phyloP scores from a whole-genome alignment of 73 alveolate species.

The Paramecium primaurelia region DNA sequence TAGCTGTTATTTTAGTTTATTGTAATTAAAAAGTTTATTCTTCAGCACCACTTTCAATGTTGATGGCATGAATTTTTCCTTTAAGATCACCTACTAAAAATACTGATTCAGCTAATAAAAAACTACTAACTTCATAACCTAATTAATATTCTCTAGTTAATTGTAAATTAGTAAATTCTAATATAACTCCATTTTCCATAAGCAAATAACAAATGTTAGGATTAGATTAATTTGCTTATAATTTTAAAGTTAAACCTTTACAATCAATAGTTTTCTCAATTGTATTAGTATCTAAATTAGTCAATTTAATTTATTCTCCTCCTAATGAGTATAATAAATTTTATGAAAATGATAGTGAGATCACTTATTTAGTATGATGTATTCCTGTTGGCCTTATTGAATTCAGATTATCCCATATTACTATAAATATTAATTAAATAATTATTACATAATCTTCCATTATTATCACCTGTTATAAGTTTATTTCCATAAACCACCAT shows the following conservation, averaged over 20 bases:
- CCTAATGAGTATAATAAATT: conserved; percentile 10
- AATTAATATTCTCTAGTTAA: background rate
- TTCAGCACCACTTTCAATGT: background rate
- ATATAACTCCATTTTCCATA: background rate
- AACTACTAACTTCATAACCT: background rate
- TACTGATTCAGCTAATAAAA: background rate
- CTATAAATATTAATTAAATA: background rate
- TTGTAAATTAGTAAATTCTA: conserved; percentile 27
- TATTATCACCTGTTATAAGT: conserved; percentile 49
- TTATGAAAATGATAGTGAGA: background rate
- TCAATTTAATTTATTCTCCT: conserved; percentile 7
- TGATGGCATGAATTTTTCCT: background rate
- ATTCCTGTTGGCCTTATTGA: background rate
- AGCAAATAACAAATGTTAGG: background rate
- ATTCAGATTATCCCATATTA: background rate
- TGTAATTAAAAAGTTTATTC: background rate
- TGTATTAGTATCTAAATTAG: background rate
- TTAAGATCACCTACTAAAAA: conserved; percentile 13
- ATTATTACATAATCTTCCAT: conserved; percentile 54
- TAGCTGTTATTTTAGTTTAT: conserved; percentile 8
- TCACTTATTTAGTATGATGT: background rate
- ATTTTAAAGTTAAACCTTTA: background rate
- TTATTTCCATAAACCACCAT: background rate
- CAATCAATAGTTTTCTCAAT: conserved; percentile 18
- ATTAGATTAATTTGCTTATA: background rate